Conservation (phyloP, 129 eudicot species). For the Saposhnikovia divaricata region DNA sequence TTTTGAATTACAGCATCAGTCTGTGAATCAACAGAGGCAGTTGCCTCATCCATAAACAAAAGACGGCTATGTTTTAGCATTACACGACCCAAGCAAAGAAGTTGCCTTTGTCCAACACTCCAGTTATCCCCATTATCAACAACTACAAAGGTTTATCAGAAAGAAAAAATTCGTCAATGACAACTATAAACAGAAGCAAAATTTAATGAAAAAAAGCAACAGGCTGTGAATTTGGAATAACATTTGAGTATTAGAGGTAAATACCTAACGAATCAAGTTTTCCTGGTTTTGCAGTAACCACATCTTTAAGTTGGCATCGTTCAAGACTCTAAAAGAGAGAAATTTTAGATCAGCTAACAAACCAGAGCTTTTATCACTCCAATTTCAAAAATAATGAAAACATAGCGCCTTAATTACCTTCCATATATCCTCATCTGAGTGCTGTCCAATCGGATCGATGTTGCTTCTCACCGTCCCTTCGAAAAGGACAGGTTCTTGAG, state of each 20-base stretch:
- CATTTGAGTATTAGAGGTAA: neutral
- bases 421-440: slow-evolving; percentile 50
- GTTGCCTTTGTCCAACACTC: slow-evolving; percentile 97
- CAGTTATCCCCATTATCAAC: slow-evolving; percentile 81
- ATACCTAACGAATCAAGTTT: slow-evolving; percentile 77
- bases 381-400: neutral
- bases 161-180: neutral
- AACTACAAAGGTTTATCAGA: slow-evolving; percentile 23
- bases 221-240: neutral
- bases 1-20: slow-evolving; percentile 87
- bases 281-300: slow-evolving; percentile 72
- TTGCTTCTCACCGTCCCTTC: slow-evolving; percentile 63
- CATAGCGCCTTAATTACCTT: slow-evolving; percentile 30
- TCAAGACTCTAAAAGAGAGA: slow-evolving; percentile 55
- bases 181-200: neutral
- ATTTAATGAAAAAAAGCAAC: neutral
- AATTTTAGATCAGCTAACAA: slow-evolving; percentile 1
- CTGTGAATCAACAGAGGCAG: slow-evolving; percentile 93
- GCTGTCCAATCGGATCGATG: slow-evolving; percentile 55
- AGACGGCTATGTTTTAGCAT: slow-evolving; percentile 70
- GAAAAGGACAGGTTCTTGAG: slow-evolving; percentile 70
- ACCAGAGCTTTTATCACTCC: slow-evolving; percentile 1
- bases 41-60: slow-evolving; percentile 95
- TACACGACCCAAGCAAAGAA: slow-evolving; percentile 81
- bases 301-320: slow-evolving; percentile 88